Evolutionary conservation across 2,329 filamentous ascomycete genomes (phyloP), one percentile per base, ranked within the genome.

Genomic region (Neoarthrinium moseri): DNA sequence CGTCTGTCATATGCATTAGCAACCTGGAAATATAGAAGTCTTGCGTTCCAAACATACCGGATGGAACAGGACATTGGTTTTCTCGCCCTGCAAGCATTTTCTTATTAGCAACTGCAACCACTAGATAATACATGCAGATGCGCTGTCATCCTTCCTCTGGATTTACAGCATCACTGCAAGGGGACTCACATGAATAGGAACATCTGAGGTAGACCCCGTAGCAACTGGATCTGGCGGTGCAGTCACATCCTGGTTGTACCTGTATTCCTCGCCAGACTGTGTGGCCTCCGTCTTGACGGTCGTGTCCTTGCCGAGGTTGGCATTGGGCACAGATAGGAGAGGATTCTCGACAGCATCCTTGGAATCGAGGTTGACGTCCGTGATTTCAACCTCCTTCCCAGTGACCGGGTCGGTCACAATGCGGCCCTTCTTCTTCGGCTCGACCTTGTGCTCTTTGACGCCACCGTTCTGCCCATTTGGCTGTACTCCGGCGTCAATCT

Each of bases 11-110:
- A 8, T 8, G 26, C n/a, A 29, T 29, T 29, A 29, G 26, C 26
- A 29, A n/a, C n/a, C 26, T 29, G 26, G n/a, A n/a, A 8, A 29
- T n/a, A 29, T n/a, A 8, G 8, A 29, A n/a, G 8, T 8, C n/a
- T n/a, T n/a, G 26, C 26, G n/a, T 8, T 8, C 26, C 8, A 29
- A 29, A 29, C 26, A 8, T 29, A 29, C 26, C 13, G 94, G 92
- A 66, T 96, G 92, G 67, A 97, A 97, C 23, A 96, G 78, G 15
- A 97, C 85, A 51, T 96, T 96, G 4, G 94, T 97, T 77, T 94
- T 96, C 63, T 97, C 92, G 58, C 91, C 92, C 26, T 29, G 26
- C 26, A 29, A 29, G 61, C 8, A 8, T 29, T n/a, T 8, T 8
- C 26, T 29, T 29, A 29, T 8, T 29, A 29, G 8, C 8, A n/a